Evolutionary conservation across 345 rosid species (phyloP).

Genomic region (Citrus glauca): DNA sequence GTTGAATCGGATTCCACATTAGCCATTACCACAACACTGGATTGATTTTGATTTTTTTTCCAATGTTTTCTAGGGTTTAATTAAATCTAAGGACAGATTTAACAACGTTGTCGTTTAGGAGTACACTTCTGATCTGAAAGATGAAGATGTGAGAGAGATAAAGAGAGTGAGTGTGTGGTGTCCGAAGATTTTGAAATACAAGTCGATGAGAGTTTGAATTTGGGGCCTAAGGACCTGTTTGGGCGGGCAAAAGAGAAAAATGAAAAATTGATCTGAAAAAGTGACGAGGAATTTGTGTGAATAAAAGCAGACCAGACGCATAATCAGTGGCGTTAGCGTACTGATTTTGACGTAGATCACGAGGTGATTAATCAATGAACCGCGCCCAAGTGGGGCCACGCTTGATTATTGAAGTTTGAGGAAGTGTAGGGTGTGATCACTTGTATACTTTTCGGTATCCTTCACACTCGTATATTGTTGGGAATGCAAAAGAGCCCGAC

Average conservation of each 20-base stretch:
- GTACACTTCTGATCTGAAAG: not conserved
- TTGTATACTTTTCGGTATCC: not conserved
- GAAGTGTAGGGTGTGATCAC: not conserved
- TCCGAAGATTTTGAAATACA: not conserved
- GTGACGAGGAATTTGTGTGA: no score
- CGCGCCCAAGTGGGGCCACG: not conserved
- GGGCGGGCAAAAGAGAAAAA: constrained; percentile 17
- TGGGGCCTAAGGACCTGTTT: constrained; percentile 5
- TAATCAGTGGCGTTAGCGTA: no score
- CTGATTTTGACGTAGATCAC: not conserved
- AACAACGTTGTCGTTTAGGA: not conserved
- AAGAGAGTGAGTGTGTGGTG: not conserved
- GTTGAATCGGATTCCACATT: constrained; percentile 40
- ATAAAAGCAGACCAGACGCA: no score
- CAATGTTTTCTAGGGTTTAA: not conserved
- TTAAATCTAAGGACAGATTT: not conserved
- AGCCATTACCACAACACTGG: constrained; percentile 36
- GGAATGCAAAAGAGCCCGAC: no score
- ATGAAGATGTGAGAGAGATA: not conserved
- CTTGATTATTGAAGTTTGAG: not conserved
- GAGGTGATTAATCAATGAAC: not conserved
- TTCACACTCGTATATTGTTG: not conserved
- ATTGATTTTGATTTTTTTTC: not conserved
- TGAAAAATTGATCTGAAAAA: not conserved
- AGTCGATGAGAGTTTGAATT: constrained; percentile 12